Evolutionary conservation across 352 stramenopile genomes (phyloP).

Genomic region (Globisporangium acanthophoron): DNA sequence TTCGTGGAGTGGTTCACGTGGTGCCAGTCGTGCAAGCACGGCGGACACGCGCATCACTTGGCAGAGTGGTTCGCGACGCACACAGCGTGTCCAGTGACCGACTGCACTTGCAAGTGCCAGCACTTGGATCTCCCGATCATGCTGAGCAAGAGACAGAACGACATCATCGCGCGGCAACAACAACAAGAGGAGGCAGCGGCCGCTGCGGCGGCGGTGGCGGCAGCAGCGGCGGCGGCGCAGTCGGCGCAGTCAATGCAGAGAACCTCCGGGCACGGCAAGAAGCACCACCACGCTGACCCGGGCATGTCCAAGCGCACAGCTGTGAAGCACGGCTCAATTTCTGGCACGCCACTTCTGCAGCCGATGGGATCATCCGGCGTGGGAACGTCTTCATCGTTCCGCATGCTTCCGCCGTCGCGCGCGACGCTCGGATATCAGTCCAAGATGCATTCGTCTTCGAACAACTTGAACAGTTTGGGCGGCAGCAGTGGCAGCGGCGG

Average conservation of each 20-base stretch:
- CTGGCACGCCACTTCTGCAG: slow-evolving; percentile 10
- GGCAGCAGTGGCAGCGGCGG: not conserved
- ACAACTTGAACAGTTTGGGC: slow-evolving; percentile 21
- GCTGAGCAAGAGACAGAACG: slow-evolving; percentile 41
- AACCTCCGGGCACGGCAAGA: slow-evolving; percentile 8
- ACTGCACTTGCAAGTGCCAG: slow-evolving; percentile 91
- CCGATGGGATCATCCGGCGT: not conserved
- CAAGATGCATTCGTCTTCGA: slow-evolving; percentile 23
- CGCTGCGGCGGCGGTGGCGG: slow-evolving; percentile 12
- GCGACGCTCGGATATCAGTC: slow-evolving; percentile 16
- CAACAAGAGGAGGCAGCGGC: slow-evolving; percentile 14
- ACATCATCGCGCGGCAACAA: slow-evolving; percentile 32
- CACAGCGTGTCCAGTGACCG: slow-evolving; percentile 88
- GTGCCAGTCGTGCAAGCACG: slow-evolving; percentile 90
- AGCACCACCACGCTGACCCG: slow-evolving; percentile 5
- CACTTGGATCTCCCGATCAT: slow-evolving; percentile 65
- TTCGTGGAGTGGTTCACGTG: slow-evolving; percentile 96
- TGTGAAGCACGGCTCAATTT: slow-evolving; percentile 11
- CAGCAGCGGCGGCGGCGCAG: not conserved
- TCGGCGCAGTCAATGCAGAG: slow-evolving; percentile 6
- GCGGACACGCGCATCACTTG: slow-evolving; percentile 91
- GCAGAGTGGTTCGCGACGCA: slow-evolving; percentile 92
- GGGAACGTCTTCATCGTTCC: slow-evolving; percentile 10
- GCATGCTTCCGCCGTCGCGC: slow-evolving; percentile 15
- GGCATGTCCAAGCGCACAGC: slow-evolving; percentile 4